These are phyloP conservation scores for Colletotrichum orchidophilum DNA, from an alignment of 2,329 filamentous ascomycete species.

Conservation along the genomic window DNA sequence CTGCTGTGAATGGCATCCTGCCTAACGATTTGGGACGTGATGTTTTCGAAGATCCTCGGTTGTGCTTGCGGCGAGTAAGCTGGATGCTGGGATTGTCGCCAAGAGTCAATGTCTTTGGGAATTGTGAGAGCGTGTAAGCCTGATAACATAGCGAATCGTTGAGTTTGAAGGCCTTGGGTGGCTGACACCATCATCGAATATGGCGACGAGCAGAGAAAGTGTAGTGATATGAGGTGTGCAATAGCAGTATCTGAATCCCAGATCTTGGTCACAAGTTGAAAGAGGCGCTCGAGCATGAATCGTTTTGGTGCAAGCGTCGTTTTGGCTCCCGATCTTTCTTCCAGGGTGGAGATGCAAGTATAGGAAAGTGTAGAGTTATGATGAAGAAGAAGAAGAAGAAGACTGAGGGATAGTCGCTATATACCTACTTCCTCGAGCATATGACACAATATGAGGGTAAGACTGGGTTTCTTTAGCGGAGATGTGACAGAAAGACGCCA, in stretches of 20 bases:
- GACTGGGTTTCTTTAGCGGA: neutral
- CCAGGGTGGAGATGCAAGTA: neutral
- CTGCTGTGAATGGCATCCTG: neutral
- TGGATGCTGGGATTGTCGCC: conserved; percentile 24
- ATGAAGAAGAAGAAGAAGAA: neutral
- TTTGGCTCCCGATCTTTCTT: neutral
- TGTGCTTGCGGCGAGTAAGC: conserved; percentile 28
- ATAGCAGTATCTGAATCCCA: neutral
- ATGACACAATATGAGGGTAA: neutral
- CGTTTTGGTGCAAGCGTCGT: no score
- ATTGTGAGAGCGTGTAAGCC: neutral
- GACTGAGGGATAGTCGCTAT: neutral
- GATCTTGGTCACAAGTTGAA: neutral
- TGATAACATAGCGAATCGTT: neutral
- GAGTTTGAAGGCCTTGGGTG: neutral
- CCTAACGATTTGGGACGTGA: conserved; percentile 52
- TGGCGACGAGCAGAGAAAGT: neutral
- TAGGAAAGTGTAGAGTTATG: no score
- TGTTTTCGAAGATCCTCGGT: conserved; percentile 72
- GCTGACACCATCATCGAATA: neutral
- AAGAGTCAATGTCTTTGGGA: conserved; percentile 6
- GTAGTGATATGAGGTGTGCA: neutral
- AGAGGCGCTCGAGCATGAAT: neutral
- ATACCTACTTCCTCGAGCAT: neutral
- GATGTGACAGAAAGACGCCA: neutral